A percentile compares a stretch with the other conserved stretches of the same genome.
Conservation (phyloP, 139 green algal species). For the Picocystis salinarum region DNA sequence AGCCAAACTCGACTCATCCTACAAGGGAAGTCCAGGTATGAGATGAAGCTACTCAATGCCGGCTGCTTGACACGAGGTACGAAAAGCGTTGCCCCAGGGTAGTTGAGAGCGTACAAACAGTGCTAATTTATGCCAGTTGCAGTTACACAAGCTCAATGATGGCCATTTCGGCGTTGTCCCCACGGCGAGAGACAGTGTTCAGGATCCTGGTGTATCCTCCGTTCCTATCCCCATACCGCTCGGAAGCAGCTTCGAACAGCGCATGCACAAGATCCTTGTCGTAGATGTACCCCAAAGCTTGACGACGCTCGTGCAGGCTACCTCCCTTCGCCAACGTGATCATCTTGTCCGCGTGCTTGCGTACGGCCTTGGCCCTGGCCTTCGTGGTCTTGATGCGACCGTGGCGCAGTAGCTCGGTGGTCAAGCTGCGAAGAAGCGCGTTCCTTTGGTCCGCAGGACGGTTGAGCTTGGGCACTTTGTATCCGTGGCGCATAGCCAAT, state of each 20-base stretch:
- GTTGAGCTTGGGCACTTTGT: slow-evolving; percentile 52
- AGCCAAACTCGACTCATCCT: no score
- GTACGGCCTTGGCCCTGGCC: slow-evolving; percentile 80
- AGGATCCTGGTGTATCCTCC: slow-evolving; percentile 82
- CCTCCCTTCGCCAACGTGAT: slow-evolving; percentile 91
- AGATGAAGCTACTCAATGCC: no score
- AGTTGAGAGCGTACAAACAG: no score
- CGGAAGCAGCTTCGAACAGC: slow-evolving; percentile 60
- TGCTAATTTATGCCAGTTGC: no score
- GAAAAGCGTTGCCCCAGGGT: no score
- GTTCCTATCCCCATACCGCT: slow-evolving; percentile 61
- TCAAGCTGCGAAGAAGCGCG: slow-evolving; percentile 70
- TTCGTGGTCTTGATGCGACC: slow-evolving; percentile 88
- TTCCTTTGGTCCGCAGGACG: slow-evolving; percentile 91
- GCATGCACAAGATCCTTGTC: slow-evolving; percentile 71
- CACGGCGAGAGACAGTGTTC: slow-evolving; percentile 25
- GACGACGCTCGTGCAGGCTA: slow-evolving; percentile 53
- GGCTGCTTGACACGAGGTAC: no score
- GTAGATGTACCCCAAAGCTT: slow-evolving; percentile 78
- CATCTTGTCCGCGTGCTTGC: slow-evolving; percentile 91
- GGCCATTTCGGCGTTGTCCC: slow-evolving; percentile 85
- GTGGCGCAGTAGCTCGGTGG: slow-evolving; percentile 81
- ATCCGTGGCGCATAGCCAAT: slow-evolving; percentile 83
- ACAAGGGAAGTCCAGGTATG: no score
- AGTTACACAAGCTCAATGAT: slow-evolving; percentile 92